phyloP scores from a whole-genome alignment of 139 green algal genomes.

The Coccomyxa sp. region DNA sequence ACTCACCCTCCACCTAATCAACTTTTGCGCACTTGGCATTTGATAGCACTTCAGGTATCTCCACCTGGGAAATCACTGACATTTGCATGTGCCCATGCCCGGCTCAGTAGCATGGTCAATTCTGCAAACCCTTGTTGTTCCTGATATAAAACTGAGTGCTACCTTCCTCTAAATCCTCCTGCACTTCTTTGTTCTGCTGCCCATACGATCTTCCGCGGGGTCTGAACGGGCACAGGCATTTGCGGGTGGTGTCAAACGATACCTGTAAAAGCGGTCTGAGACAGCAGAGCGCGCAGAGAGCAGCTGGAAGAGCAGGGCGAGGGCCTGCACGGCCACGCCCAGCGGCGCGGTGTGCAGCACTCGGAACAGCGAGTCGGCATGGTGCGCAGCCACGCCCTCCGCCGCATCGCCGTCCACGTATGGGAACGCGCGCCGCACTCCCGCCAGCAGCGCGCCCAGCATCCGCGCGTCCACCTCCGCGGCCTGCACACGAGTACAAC shows the following conservation, averaged over 20 bases:
- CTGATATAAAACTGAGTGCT: too few species aligned
- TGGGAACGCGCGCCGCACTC: constrained; percentile 89
- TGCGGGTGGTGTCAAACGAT: too few species aligned
- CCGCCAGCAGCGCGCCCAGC: constrained; percentile 77
- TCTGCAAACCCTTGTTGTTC: too few species aligned
- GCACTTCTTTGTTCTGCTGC: too few species aligned
- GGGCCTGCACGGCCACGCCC: constrained; percentile 76
- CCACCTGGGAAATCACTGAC: not conserved
- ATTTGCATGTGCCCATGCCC: not conserved
- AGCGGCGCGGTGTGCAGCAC: constrained; percentile 84
- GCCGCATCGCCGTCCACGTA: constrained; percentile 65
- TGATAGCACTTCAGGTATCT: not conserved
- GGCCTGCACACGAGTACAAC: not conserved
- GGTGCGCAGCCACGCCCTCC: constrained; percentile 59
- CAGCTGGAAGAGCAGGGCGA: constrained; percentile 89
- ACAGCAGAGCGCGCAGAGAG: constrained; percentile 51
- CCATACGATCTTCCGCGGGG: too few species aligned
- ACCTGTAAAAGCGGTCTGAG: constrained; percentile 83
- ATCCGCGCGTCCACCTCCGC: constrained; percentile 60
- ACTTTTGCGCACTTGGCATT: not conserved
- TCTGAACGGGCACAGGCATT: too few species aligned
- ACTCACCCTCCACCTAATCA: not conserved
- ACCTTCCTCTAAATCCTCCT: too few species aligned
- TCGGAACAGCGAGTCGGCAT: constrained; percentile 79
- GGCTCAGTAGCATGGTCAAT: too few species aligned